A percentile compares a stretch with the other conserved stretches of the same genome.
These are phyloP conservation scores for Yarrowia deformans DNA, from an alignment of 805 yeast species.

Conservation along the genomic window DNA sequence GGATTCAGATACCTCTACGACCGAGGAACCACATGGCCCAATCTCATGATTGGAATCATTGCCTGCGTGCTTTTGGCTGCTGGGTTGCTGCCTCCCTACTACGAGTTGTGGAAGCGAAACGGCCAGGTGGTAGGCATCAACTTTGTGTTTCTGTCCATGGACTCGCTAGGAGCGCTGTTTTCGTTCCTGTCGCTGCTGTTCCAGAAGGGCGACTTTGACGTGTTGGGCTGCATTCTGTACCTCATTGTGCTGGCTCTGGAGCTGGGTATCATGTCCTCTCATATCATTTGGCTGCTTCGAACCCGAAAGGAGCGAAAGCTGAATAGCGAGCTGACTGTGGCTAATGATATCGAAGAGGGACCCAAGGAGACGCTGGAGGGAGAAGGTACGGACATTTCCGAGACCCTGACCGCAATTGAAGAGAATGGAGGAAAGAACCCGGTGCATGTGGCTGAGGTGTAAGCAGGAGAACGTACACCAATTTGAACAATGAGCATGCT, in stretches of 20 bases:
- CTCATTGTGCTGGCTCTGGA: slow-evolving; percentile 76
- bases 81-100: slow-evolving; percentile 89
- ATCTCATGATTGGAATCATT: slow-evolving; percentile 76
- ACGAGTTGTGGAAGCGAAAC: slow-evolving; percentile 76
- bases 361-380: background rate
- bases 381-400: slow-evolving; percentile 4
- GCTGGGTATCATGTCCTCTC: slow-evolving; percentile 76
- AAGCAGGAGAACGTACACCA: background rate
- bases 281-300: slow-evolving; percentile 68
- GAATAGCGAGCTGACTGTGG: slow-evolving; percentile 1
- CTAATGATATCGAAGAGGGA: background rate
- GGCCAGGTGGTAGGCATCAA: slow-evolving; percentile 92
- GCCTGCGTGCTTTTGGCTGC: slow-evolving; percentile 77
- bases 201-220: slow-evolving; percentile 64
- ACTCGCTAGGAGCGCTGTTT: slow-evolving; percentile 81
- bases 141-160: slow-evolving; percentile 76
- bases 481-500: too few relatives aligned
- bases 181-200: slow-evolving; percentile 70
- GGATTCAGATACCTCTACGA: slow-evolving; percentile 66
- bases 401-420: background rate
- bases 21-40: slow-evolving; percentile 73
- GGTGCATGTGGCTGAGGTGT: background rate
- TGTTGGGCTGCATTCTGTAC: slow-evolving; percentile 81
- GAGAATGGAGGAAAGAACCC: background rate
- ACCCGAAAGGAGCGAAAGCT: slow-evolving; percentile 41